phyloP scores from a whole-genome alignment of 345 rosid species.

The Eucalyptus urophylla region DNA sequence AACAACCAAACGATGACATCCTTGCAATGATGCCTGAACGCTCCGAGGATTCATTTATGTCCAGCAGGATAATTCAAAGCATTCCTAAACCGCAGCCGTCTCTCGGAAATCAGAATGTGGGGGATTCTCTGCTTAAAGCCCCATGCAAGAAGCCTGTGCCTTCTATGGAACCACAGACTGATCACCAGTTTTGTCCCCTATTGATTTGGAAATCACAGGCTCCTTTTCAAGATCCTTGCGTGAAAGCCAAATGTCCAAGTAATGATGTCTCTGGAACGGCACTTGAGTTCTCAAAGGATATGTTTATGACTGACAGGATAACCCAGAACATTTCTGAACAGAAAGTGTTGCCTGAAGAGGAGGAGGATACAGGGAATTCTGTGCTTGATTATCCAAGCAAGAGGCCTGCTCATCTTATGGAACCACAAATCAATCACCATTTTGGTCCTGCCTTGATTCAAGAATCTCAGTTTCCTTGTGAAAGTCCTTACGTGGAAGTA shows the following conservation, averaged over 20 bases:
- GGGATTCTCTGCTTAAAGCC: conserved; percentile 1
- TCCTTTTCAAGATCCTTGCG: not conserved
- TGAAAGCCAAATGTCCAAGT: not conserved
- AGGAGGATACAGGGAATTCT: not conserved
- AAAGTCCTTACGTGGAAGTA: not conserved
- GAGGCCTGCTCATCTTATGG: not conserved
- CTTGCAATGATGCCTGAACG: not conserved
- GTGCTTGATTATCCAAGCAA: not conserved
- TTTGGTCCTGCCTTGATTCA: not conserved
- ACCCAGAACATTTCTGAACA: not conserved
- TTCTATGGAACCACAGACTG: not conserved
- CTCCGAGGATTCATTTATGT: not conserved
- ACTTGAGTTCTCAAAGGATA: not conserved
- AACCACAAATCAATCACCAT: not conserved
- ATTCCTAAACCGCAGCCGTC: conserved; percentile 7
- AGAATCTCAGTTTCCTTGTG: not conserved
- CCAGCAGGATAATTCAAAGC: not conserved
- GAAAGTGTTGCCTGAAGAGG: not conserved
- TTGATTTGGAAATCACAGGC: not conserved
- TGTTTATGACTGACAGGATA: not conserved
- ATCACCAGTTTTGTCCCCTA: not conserved
- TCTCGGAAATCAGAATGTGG: conserved; percentile 5
- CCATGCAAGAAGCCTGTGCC: not conserved
- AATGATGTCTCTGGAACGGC: not conserved
- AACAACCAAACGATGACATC: not conserved